Evolutionary conservation across 176 grass and related monocot genomes (phyloP).

Genomic region (Bothriochloa decipiens): DNA sequence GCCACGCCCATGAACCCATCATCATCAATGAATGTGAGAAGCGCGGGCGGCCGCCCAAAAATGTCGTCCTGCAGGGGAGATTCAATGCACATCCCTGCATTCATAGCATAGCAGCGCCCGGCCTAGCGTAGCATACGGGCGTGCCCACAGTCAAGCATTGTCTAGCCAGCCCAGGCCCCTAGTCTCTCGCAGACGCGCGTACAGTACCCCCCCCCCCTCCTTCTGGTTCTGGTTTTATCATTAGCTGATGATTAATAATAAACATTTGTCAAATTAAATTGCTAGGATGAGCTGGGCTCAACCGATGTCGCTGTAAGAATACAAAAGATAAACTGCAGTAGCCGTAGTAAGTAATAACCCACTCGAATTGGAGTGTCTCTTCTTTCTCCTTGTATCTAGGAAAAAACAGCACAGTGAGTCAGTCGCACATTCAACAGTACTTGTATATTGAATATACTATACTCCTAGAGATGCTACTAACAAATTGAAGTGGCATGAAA

Average conservation of each 20-base stretch:
- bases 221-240: too few species aligned
- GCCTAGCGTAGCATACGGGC: background rate
- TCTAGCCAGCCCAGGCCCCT: background rate
- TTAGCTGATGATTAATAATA: too few species aligned
- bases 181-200: conserved; percentile 10
- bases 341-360: too few species aligned
- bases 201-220: conserved; percentile 5
- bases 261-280: too few species aligned
- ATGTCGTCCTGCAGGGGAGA: conserved; percentile 61
- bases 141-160: conserved; percentile 34
- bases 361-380: too few species aligned
- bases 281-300: too few species aligned
- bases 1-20: background rate
- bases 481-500: background rate
- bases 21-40: conserved; percentile 29
- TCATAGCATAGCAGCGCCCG: conserved; percentile 10
- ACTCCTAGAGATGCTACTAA: background rate
- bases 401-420: too few species aligned
- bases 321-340: too few species aligned
- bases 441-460: too few species aligned
- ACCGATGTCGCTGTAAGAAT: too few species aligned
- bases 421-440: too few species aligned
- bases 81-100: conserved; percentile 52
- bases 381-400: too few species aligned
- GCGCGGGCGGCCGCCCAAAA: conserved; percentile 40